A percentile compares a stretch with the other conserved stretches of the same genome.
phyloP scores from a whole-genome alignment of 306 rosid species.

The Comarum palustre region DNA sequence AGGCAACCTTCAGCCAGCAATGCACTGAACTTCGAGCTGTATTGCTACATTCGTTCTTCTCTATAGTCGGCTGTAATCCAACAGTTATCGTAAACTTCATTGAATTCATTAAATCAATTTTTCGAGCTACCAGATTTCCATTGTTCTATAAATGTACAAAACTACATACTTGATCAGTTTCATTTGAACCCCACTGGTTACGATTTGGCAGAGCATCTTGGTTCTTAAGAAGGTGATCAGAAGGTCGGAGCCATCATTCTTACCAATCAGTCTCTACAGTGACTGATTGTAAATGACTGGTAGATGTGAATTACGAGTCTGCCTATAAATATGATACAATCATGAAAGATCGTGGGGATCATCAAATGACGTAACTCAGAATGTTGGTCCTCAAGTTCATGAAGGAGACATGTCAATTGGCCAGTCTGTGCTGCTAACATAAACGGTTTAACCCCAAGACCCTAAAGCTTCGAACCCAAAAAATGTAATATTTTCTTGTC shows the following conservation, averaged over 20 bases:
- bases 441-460: not conserved
- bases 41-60: slow-evolving; percentile 4
- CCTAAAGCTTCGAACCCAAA: not conserved
- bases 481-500: no score
- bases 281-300: not conserved
- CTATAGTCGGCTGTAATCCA: not conserved
- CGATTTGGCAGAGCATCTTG: not conserved
- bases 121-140: not conserved
- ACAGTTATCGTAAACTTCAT: not conserved
- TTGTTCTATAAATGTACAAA: not conserved
- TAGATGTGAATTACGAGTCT: not conserved
- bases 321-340: not conserved
- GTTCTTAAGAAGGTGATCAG: slow-evolving; percentile 3
- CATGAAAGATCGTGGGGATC: not conserved
- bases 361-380: not conserved
- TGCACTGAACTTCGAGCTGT: not conserved
- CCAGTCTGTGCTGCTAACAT: not conserved
- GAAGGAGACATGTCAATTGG: not conserved
- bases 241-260: not conserved
- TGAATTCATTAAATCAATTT: slow-evolving; percentile 9
- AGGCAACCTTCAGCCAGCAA: slow-evolving; percentile 19
- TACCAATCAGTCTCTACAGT: not conserved
- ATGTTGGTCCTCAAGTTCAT: no score
- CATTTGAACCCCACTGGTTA: not conserved
- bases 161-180: not conserved